Base-by-base conservation (phyloP, 225 moss, liverwort and hornwort genomes). In the Neckera pumila region DNA sequence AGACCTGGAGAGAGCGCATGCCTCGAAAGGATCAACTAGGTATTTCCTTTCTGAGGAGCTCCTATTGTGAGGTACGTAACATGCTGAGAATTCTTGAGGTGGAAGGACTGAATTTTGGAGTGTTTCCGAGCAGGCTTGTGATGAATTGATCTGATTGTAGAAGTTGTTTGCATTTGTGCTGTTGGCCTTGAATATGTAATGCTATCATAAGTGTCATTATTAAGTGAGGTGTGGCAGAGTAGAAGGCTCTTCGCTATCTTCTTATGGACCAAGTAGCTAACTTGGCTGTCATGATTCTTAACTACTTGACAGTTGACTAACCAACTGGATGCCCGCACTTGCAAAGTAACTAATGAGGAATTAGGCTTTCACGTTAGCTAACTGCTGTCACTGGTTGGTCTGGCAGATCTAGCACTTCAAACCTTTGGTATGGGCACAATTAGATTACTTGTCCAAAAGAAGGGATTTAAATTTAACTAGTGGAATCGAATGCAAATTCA, bases 1-100 rank as follows among this genome's bases (percentile, higher is more conserved):
- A 87, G 87, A 87, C 62, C 85, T 81, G 85, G 80, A 84, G 85
- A 80, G 87, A 88, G 79, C 87, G 74, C 66, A 49, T 59, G 80
- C 80, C 73, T 87, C 12, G 26, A 60, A 86, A 82, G 77, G 51
- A 70, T 87, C 54, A 60, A 78, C 36, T 56, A 34, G 38, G 25
- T 62, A 12, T 53, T 76, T 75, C 67, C 40, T 67, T 69, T 51
- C 69, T 83, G 42, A 82, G 86, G 58, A 90, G 72, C 79, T 90
- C 54, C 31, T 90, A 47, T 70, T 88, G 67, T 70, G 56, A 88
- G 88, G 85, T 90, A 84, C 63, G 84, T 84, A 45, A 43, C 40
- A 65, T 30, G 60, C 54, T 81, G 64, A 51, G 42, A 75, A 51
- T 81, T 80, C 69, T 85, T 85, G 58, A 78, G 70, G 70, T 63